phyloP scores from a whole-genome alignment of 2,329 filamentous ascomycete species.

The Beauveria pseudobassiana region DNA sequence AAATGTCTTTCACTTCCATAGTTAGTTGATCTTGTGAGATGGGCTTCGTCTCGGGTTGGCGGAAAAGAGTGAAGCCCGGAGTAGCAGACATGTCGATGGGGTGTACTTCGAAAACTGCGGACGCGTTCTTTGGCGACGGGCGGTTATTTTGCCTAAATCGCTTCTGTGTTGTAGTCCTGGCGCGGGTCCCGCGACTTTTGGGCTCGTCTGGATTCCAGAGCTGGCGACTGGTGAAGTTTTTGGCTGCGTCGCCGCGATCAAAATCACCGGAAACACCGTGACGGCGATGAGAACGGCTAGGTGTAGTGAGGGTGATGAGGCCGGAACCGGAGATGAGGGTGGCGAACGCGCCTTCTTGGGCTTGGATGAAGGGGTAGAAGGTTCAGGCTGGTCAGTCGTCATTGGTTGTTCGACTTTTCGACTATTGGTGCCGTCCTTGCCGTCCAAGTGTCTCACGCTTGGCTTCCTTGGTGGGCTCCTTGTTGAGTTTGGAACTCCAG shows the following conservation, averaged over 20 bases:
- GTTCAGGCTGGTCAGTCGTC: slow-evolving; percentile 13
- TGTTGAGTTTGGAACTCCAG: background rate
- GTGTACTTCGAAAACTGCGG: background rate
- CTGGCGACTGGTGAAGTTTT: slow-evolving; percentile 17
- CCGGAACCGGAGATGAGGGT: slow-evolving; percentile 17
- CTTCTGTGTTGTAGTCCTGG: background rate
- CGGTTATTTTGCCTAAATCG: background rate
- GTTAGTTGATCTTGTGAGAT: slow-evolving; percentile 75
- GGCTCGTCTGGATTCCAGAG: slow-evolving; percentile 23
- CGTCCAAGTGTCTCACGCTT: background rate
- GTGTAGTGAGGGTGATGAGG: slow-evolving; percentile 16
- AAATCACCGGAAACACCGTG: slow-evolving; percentile 14
- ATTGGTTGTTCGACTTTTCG: background rate
- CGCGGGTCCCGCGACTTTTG: background rate
- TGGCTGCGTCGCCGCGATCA: slow-evolving; percentile 17
- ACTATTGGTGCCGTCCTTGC: background rate
- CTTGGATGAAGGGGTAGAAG: background rate
- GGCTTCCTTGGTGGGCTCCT: background rate
- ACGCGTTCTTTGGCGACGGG: background rate
- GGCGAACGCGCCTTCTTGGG: slow-evolving; percentile 23
- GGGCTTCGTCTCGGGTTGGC: slow-evolving; percentile 55
- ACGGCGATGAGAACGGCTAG: slow-evolving; percentile 1
- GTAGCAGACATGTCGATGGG: background rate
- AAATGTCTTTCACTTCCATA: slow-evolving; percentile 76
- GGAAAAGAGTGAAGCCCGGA: background rate